These are phyloP conservation scores for Micromonas commoda DNA, from an alignment of 139 green algal species.

Conservation along the genomic window DNA sequence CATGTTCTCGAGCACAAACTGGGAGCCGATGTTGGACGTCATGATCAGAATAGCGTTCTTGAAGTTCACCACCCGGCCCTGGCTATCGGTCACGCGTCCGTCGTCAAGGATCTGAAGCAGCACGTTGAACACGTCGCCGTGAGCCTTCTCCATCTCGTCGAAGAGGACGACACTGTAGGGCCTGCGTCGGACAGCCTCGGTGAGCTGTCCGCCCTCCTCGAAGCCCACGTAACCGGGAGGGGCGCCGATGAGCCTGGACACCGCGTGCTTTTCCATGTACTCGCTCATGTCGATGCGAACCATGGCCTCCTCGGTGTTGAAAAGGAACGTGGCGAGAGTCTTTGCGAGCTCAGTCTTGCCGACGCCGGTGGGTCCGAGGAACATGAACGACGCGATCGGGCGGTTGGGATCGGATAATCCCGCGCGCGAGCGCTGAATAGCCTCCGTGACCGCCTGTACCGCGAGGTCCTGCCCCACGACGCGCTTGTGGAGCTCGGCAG, in stretches of 20 bases:
- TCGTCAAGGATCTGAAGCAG: conserved; percentile 79
- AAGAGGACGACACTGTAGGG: conserved; percentile 59
- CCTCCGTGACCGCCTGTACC: conserved; percentile 76
- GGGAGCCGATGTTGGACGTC: conserved; percentile 87
- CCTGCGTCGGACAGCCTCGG: conserved; percentile 64
- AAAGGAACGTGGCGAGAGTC: conserved; percentile 79
- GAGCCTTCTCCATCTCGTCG: conserved; percentile 73
- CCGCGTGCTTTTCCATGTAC: conserved; percentile 70
- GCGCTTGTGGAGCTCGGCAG: conserved; percentile 81
- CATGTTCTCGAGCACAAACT: conserved; percentile 58
- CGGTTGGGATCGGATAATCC: conserved; percentile 85
- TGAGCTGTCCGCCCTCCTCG: conserved; percentile 94
- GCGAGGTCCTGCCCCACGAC: conserved; percentile 68
- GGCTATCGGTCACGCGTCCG: conserved; percentile 71
- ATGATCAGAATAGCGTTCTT: conserved; percentile 95
- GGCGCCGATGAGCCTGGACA: conserved; percentile 73
- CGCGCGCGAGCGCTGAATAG: conserved; percentile 85
- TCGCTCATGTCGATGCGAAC: conserved; percentile 97
- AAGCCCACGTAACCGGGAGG: conserved; percentile 94
- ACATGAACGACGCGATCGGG: conserved; percentile 97
- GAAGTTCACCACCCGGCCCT: conserved; percentile 86
- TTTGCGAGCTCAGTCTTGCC: conserved; percentile 98
- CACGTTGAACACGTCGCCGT: conserved; percentile 81
- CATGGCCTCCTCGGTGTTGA: conserved; percentile 79
- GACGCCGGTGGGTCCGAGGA: conserved; percentile 94